Evolutionary conservation across 371 early-diverging fungal genomes (phyloP), one percentile per base, ranked within the genome.

Genomic region (Circinella umbellata): DNA sequence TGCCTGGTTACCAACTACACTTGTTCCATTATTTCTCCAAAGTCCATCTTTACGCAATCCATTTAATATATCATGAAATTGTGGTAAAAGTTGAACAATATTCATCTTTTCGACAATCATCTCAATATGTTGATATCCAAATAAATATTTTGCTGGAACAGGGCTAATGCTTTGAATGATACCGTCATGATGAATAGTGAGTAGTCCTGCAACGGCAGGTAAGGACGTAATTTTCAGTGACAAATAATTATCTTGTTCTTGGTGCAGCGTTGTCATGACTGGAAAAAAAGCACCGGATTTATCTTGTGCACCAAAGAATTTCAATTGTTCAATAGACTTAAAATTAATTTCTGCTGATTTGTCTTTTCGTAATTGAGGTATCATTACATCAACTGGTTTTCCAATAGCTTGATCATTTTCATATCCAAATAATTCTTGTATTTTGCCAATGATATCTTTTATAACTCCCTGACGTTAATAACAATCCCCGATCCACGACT

Each of bases 91-190:
- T 27, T 83, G 77, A 27, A 81, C 79, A 63, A 92, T 87, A 18
- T 83, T 73, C 63, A 78, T 69, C 17, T 74, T 80, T 39, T 87
- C 88, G 3, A 83, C 81, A 42, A 90, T 67, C 27, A 82, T 76
- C 4, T 74, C 71, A 8, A 79, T 78, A 3, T 83, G 72, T 0
- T 82, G 74, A 66, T 85, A 86, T 27, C 91, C 91, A 80, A 92
- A 91, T 7, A 92, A 76, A 64, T 90, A 92, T 73, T 91, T 90
- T 39, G 90, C 86, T 38, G 92, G 90, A 9, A 89, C 90, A 11
- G 89, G 79, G 68, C 87, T 91, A 68, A 86, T 85, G 49, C 88
- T 85, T 54, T 89, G 89, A n/a, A 92, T 86, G 36, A 73, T 68
- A 1, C 91, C 91, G 14, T 77, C 72, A 34, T 72, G 76, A 53